Base-by-base conservation (phyloP, 345 rosid genomes). In the Citrus glauca region DNA sequence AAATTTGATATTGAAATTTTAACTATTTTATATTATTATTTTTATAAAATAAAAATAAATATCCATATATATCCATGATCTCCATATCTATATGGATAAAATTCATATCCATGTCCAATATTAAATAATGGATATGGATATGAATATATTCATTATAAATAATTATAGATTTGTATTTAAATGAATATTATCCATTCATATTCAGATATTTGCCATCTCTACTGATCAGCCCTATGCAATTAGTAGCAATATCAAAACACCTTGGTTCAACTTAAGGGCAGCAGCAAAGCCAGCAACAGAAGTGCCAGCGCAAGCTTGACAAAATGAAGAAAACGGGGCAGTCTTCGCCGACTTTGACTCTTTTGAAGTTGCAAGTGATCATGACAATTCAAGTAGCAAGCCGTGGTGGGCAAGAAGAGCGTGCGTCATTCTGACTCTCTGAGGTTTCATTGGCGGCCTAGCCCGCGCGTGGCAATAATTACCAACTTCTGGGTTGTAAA, bases 401-500 rank as follows among this genome's bases (percentile, higher is more conserved):
- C 92, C 91, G 67, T 89, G 88, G 75, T 82, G 87, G 25, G 87
- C 91, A n/a, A 88, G 81, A 25, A 83, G 85, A 64, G 89, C 85
- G 76, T 82, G 86, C 50, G 92, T 90, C 92, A 87, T 90, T 53
- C 92, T 72, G 73, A 92, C 89, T 57, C 91, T 88, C 45, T 90
- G 92, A 35, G 94, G 91, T 86, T 88, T 89, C 91, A 88, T 88
- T 30, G 91, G 72, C 88, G 91, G 27, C 91, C 90, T 69, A 90
- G 90, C 4, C 90, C 92, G 67, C 84, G 89, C 50, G 50, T 45
- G 50, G 70, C 87, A 89, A 80, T 89, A 91, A 82, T 90, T 91
- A n/a, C 94, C 91, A 32, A 87, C 91, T 79, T 92, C 96, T 2
- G 92, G 92, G 69, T 91, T 91, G n/a, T 86, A 91, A 80, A 89